Evolutionary conservation across 108 stramenopile genomes (phyloP).

Genomic region (Cylindrotheca closterium): DNA sequence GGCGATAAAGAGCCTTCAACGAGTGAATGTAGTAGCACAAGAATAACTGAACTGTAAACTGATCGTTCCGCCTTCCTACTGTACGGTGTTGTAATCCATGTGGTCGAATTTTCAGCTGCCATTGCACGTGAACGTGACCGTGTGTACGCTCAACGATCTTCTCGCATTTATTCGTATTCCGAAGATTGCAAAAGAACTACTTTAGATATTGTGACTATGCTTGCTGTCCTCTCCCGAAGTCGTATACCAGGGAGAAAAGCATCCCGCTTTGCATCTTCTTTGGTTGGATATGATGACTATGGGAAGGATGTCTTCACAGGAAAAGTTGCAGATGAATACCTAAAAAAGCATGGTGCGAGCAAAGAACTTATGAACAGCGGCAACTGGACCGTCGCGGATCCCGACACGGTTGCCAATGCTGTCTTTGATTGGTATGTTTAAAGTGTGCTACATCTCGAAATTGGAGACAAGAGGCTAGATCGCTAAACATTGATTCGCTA

Average conservation of each 20-base stretch:
- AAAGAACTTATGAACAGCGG: conserved; percentile 76
- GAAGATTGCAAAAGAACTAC: no score
- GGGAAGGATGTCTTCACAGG: conserved; percentile 89
- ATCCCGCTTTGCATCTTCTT: conserved; percentile 55
- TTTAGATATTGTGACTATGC: no score
- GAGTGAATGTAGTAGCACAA: conserved; percentile 12
- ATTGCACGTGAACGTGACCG: no score
- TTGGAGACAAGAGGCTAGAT: no score
- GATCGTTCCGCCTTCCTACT: not conserved
- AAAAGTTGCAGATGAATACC: conserved; percentile 85
- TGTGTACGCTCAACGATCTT: no score
- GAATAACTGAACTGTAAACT: not conserved
- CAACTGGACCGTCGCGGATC: conserved; percentile 69
- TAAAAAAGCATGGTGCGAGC: conserved; percentile 84
- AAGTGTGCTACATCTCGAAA: not conserved
- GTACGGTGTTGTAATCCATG: not conserved
- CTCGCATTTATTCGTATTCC: no score
- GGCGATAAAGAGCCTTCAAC: conserved; percentile 28
- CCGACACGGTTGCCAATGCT: conserved; percentile 88
- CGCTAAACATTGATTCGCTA: not conserved
- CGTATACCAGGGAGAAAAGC: no score
- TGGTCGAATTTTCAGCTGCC: not conserved
- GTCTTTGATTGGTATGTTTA: conserved; percentile 87
- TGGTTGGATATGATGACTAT: conserved; percentile 85
- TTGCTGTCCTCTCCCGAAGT: no score